Percentiles rank a stretch among this genome's conserved stretches.
Evolutionary conservation across 73 alveolate species (phyloP).

Genomic region (Paramecium bursaria): DNA sequence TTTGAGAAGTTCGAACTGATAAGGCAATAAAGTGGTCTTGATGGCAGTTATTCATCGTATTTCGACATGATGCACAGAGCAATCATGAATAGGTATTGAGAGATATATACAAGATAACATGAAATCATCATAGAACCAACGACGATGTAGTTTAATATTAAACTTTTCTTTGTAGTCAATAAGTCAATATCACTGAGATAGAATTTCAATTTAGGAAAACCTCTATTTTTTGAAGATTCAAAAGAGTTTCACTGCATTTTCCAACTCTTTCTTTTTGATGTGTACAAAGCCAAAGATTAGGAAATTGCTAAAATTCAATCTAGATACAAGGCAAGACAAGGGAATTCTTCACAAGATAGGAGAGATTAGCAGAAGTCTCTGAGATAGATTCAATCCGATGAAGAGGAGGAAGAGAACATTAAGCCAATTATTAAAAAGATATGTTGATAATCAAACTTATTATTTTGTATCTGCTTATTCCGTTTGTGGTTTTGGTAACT

Average conservation of each 20-base stretch:
- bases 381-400: too few relatives aligned
- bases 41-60: constrained; percentile 16
- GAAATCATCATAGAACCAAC: too few relatives aligned
- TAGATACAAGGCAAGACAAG: too few relatives aligned
- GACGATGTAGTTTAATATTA: constrained; percentile 23
- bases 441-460: too few relatives aligned
- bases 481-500: too few relatives aligned
- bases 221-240: constrained; percentile 34
- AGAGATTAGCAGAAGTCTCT: too few relatives aligned
- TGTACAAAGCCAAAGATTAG: constrained; percentile 44
- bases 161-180: constrained; percentile 9
- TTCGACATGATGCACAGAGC: constrained; percentile 61
- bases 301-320: too few relatives aligned
- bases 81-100: constrained; percentile 19
- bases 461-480: too few relatives aligned
- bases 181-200: constrained; percentile 28
- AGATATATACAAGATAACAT: too few relatives aligned
- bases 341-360: too few relatives aligned
- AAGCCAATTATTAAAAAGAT: too few relatives aligned
- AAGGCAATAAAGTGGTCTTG: constrained; percentile 48
- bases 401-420: too few relatives aligned
- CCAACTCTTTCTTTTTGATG: constrained; percentile 32
- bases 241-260: constrained; percentile 54
- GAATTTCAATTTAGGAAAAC: constrained; percentile 54
- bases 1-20: constrained; percentile 30